phyloP scores from a whole-genome alignment of 345 rosid species.

The Eucalyptus marginata region DNA sequence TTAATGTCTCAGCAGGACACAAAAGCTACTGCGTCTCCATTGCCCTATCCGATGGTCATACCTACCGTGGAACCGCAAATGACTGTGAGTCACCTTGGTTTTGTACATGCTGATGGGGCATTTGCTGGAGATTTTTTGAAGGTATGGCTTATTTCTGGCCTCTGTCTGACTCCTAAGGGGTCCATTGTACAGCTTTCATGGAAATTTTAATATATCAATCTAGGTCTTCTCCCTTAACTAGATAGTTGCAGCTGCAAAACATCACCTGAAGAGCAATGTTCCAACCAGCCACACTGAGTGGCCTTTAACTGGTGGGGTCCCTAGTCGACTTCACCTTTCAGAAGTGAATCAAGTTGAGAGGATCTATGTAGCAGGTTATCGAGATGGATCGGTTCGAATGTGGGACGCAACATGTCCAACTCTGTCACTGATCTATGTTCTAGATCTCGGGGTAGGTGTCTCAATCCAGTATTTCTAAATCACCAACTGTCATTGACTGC shows the following conservation, averaged over 20 bases:
- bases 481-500: background rate
- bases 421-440: slow-evolving; percentile 36
- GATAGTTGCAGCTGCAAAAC: slow-evolving; percentile 49
- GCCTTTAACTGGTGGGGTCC: slow-evolving; percentile 84
- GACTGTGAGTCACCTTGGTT: slow-evolving; percentile 38
- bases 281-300: slow-evolving; percentile 27
- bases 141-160: slow-evolving; percentile 22
- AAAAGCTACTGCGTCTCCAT: slow-evolving; percentile 24
- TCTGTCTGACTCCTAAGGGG: background rate
- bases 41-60: slow-evolving; percentile 41
- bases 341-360: slow-evolving; percentile 48
- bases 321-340: slow-evolving; percentile 22
- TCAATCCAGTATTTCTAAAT: background rate
- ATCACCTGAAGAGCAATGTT: slow-evolving; percentile 19
- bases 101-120: slow-evolving; percentile 18
- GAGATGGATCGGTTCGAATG: slow-evolving; percentile 66
- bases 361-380: slow-evolving; percentile 73
- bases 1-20: slow-evolving; percentile 35
- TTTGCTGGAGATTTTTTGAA: slow-evolving; percentile 36
- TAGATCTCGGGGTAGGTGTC: slow-evolving; percentile 38
- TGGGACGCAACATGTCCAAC: slow-evolving; percentile 78
- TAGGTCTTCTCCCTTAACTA: slow-evolving; percentile 15
- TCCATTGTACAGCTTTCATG: background rate
- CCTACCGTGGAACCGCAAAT: slow-evolving; percentile 51
- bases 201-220: background rate